Conservation (phyloP, 768 basidiomycete species). For the Termitomyces eurrhizus region DNA sequence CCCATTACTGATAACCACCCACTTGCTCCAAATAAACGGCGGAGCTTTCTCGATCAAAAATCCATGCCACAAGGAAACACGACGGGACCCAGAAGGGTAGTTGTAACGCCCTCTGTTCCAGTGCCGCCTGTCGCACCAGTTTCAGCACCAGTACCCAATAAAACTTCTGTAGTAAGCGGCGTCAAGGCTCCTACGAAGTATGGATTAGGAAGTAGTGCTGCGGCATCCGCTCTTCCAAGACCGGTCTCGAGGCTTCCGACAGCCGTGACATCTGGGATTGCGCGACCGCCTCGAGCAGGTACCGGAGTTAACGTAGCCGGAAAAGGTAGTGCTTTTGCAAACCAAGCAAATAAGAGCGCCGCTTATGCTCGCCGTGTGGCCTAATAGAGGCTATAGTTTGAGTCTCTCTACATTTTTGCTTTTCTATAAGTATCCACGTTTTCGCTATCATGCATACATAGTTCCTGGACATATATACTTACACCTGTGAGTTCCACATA, state of each 20-base stretch:
- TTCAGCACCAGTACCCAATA: slow-evolving; percentile 3
- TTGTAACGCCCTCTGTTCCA: slow-evolving; percentile 9
- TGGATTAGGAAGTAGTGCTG: slow-evolving; percentile 4
- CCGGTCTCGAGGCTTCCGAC: slow-evolving; percentile 15
- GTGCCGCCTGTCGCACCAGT: not conserved
- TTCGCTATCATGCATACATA: slow-evolving; percentile 10
- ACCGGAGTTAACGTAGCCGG: not conserved
- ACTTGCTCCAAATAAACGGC: not conserved
- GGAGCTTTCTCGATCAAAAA: slow-evolving; percentile 2
- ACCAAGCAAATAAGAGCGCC: slow-evolving; percentile 4
- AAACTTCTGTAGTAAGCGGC: slow-evolving; percentile 10
- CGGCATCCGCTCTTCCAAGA: slow-evolving; percentile 16
- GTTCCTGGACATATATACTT: slow-evolving; percentile 4
- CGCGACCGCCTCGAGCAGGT: slow-evolving; percentile 8
- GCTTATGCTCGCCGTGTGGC: slow-evolving; percentile 12
- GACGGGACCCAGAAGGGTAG: slow-evolving; percentile 15
- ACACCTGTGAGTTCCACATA: not conserved
- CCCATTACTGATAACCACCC: slow-evolving; percentile 17
- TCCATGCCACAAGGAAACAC: slow-evolving; percentile 1
- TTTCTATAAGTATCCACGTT: slow-evolving; percentile 3
- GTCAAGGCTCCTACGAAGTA: slow-evolving; percentile 15
- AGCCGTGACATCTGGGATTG: slow-evolving; percentile 9
- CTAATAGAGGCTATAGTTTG: not conserved
- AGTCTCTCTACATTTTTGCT: not conserved
- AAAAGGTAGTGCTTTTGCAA: not conserved